Evolutionary conservation across 176 grass and related monocot species (phyloP).

Genomic region (Triticum aestivum): IWGSC_CS_RefSeq_v2.1 NC_057799.1:14640900-14641399

Average conservation of each 20-base stretch:
- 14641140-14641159: not conserved
- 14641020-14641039: not conserved
- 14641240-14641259: not conserved
- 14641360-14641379: not conserved
- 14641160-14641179: not conserved
- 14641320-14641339: too few relatives aligned
- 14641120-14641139: not conserved
- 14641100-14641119: not conserved
- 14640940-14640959: not conserved
- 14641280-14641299: too few relatives aligned
- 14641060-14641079: not conserved
- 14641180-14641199: too few relatives aligned
- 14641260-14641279: too few relatives aligned
- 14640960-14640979: not conserved
- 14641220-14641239: not conserved
- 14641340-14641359: too few relatives aligned
- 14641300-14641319: too few relatives aligned
- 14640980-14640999: not conserved
- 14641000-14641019: not conserved
- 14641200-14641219: too few relatives aligned
- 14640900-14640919: not conserved
- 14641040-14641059: not conserved
- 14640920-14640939: not conserved
- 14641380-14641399: not conserved
- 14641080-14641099: not conserved